Base-by-base conservation (phyloP, 148 eudicot species). In the Rhododendron mucronatum region DNA sequence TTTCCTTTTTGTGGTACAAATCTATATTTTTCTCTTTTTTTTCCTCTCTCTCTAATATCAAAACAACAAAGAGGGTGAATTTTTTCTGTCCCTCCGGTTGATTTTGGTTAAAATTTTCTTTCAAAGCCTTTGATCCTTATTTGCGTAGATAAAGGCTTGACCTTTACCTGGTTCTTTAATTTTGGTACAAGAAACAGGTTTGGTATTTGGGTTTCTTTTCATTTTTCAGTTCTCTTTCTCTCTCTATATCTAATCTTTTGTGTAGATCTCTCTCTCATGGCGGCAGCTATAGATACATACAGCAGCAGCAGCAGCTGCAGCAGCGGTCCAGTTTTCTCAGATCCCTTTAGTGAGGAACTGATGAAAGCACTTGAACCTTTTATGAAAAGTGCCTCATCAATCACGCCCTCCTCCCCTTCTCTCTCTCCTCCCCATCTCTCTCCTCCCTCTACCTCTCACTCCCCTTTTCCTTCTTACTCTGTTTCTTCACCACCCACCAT, bases 341-440 rank as follows among this genome's bases (percentile, higher is more conserved):
- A 91, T 90, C 91, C 91, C 10, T 90, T 84, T 0, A 88, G 92
- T 53, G 90, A 91, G 45, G 95, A 93, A 87, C 89, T 93, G 47
- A 93, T 93, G 95, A 85, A 89, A 88, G 95, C 95, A 79, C 94
- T 93, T 80, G 85, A 88, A 67, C 95, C 95, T 86, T 93, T 93
- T 91, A 92, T 93, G 89, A 92, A 89, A 83, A 57, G 90, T 92
- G 87, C 89, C 87, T 86, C 92, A 51, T 39, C 90, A 48, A 30
- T 88, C 7, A n/a, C 90, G 9, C 16, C 89, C 84, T 26, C 85
- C 69, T 26, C 89, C 45, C 65, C 90, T 4, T 76, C 87, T 51
- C 35, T 80, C 41, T 67, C 86, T 39, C 41, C 50, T n/a, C 41
- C 74, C 15, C 39, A 37, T 39, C 35, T 80, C 41, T 67, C 86